These are phyloP conservation scores for Chlamydomonas reinhardtii DNA, from an alignment of 163 green algal species.

Conservation along the genomic window DNA sequence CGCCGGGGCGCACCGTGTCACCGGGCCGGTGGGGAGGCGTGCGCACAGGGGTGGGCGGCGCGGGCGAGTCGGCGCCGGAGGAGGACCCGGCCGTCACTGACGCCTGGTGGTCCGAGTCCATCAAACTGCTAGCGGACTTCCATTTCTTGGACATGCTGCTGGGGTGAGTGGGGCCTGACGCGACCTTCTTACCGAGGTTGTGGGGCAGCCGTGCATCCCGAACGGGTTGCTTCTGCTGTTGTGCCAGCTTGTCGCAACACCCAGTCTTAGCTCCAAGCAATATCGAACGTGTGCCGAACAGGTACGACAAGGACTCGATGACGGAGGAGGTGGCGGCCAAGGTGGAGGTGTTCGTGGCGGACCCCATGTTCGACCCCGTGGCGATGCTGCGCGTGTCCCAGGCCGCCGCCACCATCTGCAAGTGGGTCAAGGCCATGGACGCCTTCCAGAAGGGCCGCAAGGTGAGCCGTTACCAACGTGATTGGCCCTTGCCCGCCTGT, in stretches of 20 bases:
- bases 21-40: too few relatives aligned
- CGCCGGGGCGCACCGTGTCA: not conserved
- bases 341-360: constrained; percentile 46
- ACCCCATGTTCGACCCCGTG: constrained; percentile 55
- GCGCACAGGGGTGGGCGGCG: not conserved
- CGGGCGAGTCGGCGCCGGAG: not conserved
- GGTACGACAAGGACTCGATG: constrained; percentile 74
- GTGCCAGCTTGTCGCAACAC: too few relatives aligned
- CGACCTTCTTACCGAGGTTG: too few relatives aligned
- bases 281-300: too few relatives aligned
- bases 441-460: constrained; percentile 66
- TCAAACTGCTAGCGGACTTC: constrained; percentile 67
- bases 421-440: constrained; percentile 72
- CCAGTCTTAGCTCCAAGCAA: too few relatives aligned
- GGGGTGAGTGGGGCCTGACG: not conserved
- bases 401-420: constrained; percentile 65
- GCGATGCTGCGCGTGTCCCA: constrained; percentile 52
- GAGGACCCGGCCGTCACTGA: constrained; percentile 36
- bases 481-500: too few relatives aligned
- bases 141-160: constrained; percentile 72
- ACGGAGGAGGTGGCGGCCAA: constrained; percentile 50
- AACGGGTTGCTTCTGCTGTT: too few relatives aligned
- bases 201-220: too few relatives aligned
- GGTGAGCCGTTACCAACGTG: too few relatives aligned
- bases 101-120: constrained; percentile 78